These are phyloP conservation scores for Populus deltoides DNA, from an alignment of 345 rosid genomes.

Conservation along the genomic window DNA sequence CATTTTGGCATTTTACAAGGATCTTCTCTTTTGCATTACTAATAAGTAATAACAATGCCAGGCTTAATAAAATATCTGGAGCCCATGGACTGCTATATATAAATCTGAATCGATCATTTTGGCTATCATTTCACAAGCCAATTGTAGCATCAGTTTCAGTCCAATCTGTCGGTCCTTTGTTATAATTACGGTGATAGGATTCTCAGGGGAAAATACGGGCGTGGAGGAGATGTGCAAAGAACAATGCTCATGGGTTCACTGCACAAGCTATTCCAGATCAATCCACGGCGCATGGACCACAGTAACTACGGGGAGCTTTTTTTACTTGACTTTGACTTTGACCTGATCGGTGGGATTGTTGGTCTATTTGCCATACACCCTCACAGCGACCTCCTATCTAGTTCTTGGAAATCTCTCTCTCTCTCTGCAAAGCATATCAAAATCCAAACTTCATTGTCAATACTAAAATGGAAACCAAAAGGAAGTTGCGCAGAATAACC, in stretches of 20 bases:
- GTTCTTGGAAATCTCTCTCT: not conserved
- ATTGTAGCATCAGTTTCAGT: not conserved
- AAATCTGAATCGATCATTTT: not conserved
- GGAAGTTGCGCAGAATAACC: not conserved
- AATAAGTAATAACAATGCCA: not conserved
- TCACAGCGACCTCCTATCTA: not conserved
- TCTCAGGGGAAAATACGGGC: slow-evolving; percentile 89
- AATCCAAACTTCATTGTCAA: not conserved
- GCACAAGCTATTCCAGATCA: not conserved
- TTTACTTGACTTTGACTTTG: not conserved
- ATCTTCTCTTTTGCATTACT: not conserved
- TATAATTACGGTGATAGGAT: not conserved
- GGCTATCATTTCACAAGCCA: not conserved
- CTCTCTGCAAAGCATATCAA: not conserved
- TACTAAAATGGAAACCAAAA: not conserved
- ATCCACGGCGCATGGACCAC: not conserved
- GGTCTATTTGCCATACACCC: not conserved
- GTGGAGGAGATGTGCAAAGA: slow-evolving; percentile 88
- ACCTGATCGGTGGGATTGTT: not conserved
- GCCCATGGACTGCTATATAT: no score
- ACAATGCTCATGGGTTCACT: slow-evolving; percentile 32
- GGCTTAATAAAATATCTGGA: not conserved
- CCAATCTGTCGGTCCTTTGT: not conserved
- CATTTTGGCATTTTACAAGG: not conserved
- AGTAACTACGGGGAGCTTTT: not conserved